Percentiles rank a stretch among this genome's conserved stretches.
Evolutionary conservation across 345 rosid species (phyloP).

Genomic region (Linum trigynum): DNA sequence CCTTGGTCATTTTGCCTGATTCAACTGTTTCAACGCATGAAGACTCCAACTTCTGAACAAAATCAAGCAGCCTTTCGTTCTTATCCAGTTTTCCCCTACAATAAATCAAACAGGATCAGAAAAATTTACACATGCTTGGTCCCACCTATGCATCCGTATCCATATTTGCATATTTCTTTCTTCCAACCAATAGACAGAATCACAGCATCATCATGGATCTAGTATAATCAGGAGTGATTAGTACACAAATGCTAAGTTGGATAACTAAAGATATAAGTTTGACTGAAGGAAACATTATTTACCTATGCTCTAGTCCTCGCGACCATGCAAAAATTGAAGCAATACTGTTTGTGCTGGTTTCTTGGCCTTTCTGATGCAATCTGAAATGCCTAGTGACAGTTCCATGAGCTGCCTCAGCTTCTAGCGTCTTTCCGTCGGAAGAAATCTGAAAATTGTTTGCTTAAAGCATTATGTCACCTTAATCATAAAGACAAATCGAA

Average conservation of each 20-base stretch:
- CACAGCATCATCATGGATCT: too few species aligned
- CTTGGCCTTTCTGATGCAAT: constrained; percentile 83
- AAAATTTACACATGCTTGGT: too few species aligned
- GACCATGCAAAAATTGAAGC: constrained; percentile 99
- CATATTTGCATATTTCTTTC: too few species aligned
- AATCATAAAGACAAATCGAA: neutral
- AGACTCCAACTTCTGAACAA: constrained; percentile 72
- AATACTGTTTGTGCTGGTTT: constrained; percentile 94
- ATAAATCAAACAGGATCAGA: neutral
- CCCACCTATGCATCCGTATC: too few species aligned
- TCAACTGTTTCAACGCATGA: constrained; percentile 84
- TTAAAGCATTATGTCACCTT: neutral
- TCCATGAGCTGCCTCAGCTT: constrained; percentile 99
- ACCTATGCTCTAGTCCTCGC: constrained; percentile 90
- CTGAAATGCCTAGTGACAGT: constrained; percentile 95
- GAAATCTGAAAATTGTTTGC: constrained; percentile 49
- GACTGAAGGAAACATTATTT: neutral
- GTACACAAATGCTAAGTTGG: too few species aligned
- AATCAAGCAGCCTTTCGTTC: constrained; percentile 58
- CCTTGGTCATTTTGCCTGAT: constrained; percentile 91
- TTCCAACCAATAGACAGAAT: neutral
- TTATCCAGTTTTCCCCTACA: constrained; percentile 85
- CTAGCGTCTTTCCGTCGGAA: constrained; percentile 86
- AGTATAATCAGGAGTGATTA: too few species aligned
- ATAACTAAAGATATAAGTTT: too few species aligned